Evolutionary conservation across 1,284 basidiomycete genomes (phyloP).

Genomic region (Thelephora terrestris): DNA sequence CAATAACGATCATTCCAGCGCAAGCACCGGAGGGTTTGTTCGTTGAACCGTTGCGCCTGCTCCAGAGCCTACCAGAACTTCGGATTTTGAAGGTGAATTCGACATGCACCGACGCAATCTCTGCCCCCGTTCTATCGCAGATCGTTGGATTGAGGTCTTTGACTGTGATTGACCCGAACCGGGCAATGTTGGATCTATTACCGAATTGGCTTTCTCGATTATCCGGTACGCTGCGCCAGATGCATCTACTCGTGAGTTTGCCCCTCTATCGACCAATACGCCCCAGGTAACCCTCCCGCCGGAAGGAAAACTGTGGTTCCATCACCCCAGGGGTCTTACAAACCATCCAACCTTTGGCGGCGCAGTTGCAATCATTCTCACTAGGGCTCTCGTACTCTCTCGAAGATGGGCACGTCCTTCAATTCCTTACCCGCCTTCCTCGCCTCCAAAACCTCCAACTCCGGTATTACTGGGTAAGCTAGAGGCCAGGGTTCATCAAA

Average conservation of each 20-base stretch:
- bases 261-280: not conserved
- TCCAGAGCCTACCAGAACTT: slow-evolving; percentile 20
- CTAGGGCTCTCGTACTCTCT: slow-evolving; percentile 47
- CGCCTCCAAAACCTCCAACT: slow-evolving; percentile 28
- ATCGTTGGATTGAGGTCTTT: slow-evolving; percentile 27
- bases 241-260: slow-evolving; percentile 31
- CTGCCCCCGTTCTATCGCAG: slow-evolving; percentile 23
- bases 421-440: slow-evolving; percentile 30
- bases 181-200: slow-evolving; percentile 33
- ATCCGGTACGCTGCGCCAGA: slow-evolving; percentile 22
- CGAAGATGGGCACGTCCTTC: slow-evolving; percentile 37
- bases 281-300: not conserved
- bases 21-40: slow-evolving; percentile 30
- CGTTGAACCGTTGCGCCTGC: slow-evolving; percentile 19
- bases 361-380: slow-evolving; percentile 25
- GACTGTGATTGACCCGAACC: slow-evolving; percentile 30
- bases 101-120: slow-evolving; percentile 28
- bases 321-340: slow-evolving; percentile 42
- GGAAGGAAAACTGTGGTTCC: slow-evolving; percentile 44
- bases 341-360: slow-evolving; percentile 5
- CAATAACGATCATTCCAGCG: slow-evolving; percentile 28
- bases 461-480: slow-evolving; percentile 38
- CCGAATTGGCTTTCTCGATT: slow-evolving; percentile 34
- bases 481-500: not conserved
- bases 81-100: slow-evolving; percentile 29